Evolutionary conservation across 1,284 basidiomycete genomes (phyloP).

Genomic region (Ganoderma leucocontextum): DNA sequence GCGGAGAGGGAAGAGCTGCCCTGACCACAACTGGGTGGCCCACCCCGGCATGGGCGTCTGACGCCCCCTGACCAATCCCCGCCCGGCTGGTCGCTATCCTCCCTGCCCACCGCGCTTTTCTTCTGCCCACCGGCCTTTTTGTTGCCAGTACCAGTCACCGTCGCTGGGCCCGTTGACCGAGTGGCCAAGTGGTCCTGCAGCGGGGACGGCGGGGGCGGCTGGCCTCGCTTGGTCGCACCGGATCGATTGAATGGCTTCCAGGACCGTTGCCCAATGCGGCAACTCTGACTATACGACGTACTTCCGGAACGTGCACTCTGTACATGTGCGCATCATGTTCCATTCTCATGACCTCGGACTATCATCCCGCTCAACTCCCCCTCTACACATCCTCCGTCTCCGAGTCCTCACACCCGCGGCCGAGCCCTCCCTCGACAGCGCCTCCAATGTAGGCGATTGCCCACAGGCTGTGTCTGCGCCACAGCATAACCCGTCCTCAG

Average conservation of each 20-base stretch:
- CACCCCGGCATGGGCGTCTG: slow-evolving; percentile 30
- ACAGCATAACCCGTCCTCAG: slow-evolving; percentile 18
- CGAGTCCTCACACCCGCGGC: slow-evolving; percentile 5
- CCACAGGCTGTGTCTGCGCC: slow-evolving; percentile 24
- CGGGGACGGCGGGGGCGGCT: slow-evolving; percentile 12
- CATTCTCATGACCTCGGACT: slow-evolving; percentile 36
- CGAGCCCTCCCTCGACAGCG: neutral
- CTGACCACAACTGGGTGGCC: slow-evolving; percentile 34
- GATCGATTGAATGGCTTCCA: slow-evolving; percentile 36
- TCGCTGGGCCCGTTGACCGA: neutral
- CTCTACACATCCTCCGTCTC: slow-evolving; percentile 2
- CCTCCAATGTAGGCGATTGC: slow-evolving; percentile 7
- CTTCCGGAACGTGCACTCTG: slow-evolving; percentile 32
- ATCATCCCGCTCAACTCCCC: slow-evolving; percentile 21
- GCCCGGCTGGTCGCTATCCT: slow-evolving; percentile 33
- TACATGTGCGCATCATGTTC: slow-evolving; percentile 37
- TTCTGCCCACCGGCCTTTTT: slow-evolving; percentile 23
- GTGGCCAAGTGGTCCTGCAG: slow-evolving; percentile 8
- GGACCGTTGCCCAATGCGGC: slow-evolving; percentile 28
- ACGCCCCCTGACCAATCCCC: slow-evolving; percentile 31
- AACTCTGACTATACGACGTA: slow-evolving; percentile 22
- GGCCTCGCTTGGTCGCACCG: slow-evolving; percentile 30
- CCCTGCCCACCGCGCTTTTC: slow-evolving; percentile 21
- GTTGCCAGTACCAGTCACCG: neutral
- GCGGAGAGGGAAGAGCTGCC: slow-evolving; percentile 42